Conservation (phyloP, 768 basidiomycete species). For the Suillus ampliporus region DNA sequence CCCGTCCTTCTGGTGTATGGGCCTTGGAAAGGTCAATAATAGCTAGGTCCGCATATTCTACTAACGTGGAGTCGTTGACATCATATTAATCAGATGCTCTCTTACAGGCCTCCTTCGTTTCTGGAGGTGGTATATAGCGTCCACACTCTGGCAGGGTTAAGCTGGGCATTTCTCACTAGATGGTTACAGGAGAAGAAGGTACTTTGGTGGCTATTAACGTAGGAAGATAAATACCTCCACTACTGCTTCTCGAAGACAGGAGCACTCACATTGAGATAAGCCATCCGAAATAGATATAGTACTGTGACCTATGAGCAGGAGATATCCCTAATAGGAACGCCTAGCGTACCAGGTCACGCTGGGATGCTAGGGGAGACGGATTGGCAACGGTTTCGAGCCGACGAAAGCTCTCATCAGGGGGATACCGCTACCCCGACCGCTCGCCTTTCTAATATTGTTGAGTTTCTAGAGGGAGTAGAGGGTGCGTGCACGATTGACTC, state of each 20-base stretch:
- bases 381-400: too few relatives aligned
- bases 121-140: constrained; percentile 35
- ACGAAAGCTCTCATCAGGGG: too few relatives aligned
- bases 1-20: constrained; percentile 37
- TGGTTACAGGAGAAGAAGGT: too few relatives aligned
- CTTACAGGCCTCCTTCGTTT: constrained; percentile 39
- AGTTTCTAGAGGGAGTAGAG: too few relatives aligned
- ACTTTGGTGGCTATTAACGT: neutral
- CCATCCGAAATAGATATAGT: neutral
- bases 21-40: constrained; percentile 40
- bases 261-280: neutral
- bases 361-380: too few relatives aligned
- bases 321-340: neutral
- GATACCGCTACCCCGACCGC: too few relatives aligned
- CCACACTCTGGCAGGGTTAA: constrained; percentile 37
- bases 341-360: neutral
- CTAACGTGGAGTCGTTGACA: constrained; percentile 19
- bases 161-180: constrained; percentile 7
- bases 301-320: neutral
- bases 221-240: neutral
- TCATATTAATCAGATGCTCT: neutral
- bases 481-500: too few relatives aligned
- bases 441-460: too few relatives aligned
- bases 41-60: constrained; percentile 43
- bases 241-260: neutral